Conservation (phyloP, 768 basidiomycete species). For the Termitomyces sp. region DNA sequence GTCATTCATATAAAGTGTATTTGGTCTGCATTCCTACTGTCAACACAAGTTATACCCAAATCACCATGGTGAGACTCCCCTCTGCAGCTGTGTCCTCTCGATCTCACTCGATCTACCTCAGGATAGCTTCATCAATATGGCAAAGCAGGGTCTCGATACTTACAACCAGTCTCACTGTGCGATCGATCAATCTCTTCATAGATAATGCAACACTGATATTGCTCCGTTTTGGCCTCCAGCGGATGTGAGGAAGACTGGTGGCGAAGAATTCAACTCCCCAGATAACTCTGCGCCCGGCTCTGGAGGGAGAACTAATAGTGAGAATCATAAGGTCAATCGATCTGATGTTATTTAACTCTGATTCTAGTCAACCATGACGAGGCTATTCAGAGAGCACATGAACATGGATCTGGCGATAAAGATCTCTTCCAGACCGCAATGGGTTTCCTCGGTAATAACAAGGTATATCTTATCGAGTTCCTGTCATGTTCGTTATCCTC, state of each 20-base stretch:
- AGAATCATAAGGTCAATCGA: conserved; percentile 8
- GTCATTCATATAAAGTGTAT: not conserved
- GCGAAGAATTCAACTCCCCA: conserved; percentile 58
- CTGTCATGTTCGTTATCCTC: not conserved
- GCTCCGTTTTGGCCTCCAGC: conserved; percentile 22
- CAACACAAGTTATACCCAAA: conserved; percentile 7
- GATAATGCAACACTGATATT: conserved; percentile 13
- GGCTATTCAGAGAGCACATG: conserved; percentile 48
- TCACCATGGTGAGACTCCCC: conserved; percentile 27
- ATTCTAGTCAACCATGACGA: conserved; percentile 57
- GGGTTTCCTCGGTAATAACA: conserved; percentile 43
- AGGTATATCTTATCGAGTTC: conserved; percentile 25
- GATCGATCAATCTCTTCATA: conserved; percentile 9
- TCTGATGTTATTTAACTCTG: not conserved
- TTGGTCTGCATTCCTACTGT: not conserved
- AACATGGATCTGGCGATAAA: conserved; percentile 50
- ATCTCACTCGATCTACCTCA: conserved; percentile 17
- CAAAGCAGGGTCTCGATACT: conserved; percentile 57
- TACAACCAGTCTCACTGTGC: conserved; percentile 46
- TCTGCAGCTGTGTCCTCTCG: not conserved
- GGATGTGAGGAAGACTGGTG: conserved; percentile 51
- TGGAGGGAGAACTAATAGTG: conserved; percentile 23
- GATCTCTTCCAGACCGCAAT: conserved; percentile 54
- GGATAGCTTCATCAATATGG: conserved; percentile 67
- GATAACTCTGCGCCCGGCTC: conserved; percentile 33